Conservation (phyloP, 768 basidiomycete genomes). For the Dentipellis fragilis region DNA sequence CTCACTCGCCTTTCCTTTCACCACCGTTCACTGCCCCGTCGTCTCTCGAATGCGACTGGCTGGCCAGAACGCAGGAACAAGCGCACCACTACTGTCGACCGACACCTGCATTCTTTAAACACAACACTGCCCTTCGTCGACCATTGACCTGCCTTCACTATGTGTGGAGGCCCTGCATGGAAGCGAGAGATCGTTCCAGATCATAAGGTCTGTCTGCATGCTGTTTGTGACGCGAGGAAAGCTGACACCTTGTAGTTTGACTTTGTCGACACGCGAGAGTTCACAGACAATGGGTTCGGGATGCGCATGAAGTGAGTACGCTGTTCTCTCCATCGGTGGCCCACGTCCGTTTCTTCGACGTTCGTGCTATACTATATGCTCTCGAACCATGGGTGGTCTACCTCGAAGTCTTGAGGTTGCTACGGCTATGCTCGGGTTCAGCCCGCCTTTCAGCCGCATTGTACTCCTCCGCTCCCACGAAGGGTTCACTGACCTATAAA, state of each 20-base stretch:
- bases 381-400: too few relatives aligned
- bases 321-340: too few relatives aligned
- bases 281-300: constrained; percentile 75
- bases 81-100: constrained; percentile 14
- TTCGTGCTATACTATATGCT: background rate
- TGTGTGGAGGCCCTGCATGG: constrained; percentile 81
- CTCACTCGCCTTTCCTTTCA: constrained; percentile 9
- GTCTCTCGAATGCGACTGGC: constrained; percentile 20
- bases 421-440: too few relatives aligned
- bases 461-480: too few relatives aligned
- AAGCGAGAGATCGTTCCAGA: constrained; percentile 96
- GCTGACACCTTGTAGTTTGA: constrained; percentile 59
- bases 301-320: constrained; percentile 72
- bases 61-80: constrained; percentile 17
- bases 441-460: too few relatives aligned
- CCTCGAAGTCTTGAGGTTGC: too few relatives aligned
- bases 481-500: background rate
- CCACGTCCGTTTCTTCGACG: background rate
- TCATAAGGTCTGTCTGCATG: constrained; percentile 66
- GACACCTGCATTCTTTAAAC: constrained; percentile 2
- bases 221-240: background rate
- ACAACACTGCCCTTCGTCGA: constrained; percentile 3
- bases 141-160: constrained; percentile 19
- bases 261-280: constrained; percentile 91
- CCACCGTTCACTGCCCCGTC: background rate